Evolutionary conservation across 345 rosid genomes (phyloP), one percentile per base, ranked within the genome.

Genomic region (Eutrema heterophyllum): DNA sequence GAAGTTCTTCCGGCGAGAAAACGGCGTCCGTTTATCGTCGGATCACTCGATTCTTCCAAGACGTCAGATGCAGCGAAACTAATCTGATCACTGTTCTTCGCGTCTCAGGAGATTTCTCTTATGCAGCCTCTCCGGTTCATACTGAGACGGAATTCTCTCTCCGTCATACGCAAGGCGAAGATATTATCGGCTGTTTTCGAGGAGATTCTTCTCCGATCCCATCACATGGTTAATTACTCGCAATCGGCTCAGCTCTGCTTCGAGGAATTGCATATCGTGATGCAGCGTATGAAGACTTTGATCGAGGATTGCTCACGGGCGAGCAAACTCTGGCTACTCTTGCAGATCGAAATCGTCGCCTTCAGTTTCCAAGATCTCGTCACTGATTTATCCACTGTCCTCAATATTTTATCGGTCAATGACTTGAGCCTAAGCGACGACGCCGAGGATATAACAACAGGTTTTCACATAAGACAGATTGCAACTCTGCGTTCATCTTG

Each of bases 191-290:
- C 87, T 11, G 67, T 91, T 4, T 86, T 94, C 82, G 98, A 89
- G 1, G 98, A 94, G 81, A 82, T 89, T 49, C 82, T 89, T 49
- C 82, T 84, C 5, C 81, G 84, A 7, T 76, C 81, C 15, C 73
- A 79, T 21, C 24, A 21, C 24, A 21, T 21, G 2, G 53, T 27
- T 4, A 16, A 62, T 0, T 49, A 77, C 24, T 77, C 75, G 2
- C 76, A 64, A 56, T 86, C 90, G 0, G 70, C 84, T 18, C 76
- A 83, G 12, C 86, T 91, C n/a, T 94, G 97, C 70, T 83, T 91
- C 43, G 90, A 94, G 39, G 97, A 94, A 85, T 79, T 94, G 89
- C 85, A 85, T 72, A 75, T 89, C 49, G 83, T 89, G 33, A 77
- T 94, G 36, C 96, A 91, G 39, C 81, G 93, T 71, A 82, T 88